Base-by-base conservation (phyloP, 192 early-diverging fungal species). In the Podila clonocystis region DNA sequence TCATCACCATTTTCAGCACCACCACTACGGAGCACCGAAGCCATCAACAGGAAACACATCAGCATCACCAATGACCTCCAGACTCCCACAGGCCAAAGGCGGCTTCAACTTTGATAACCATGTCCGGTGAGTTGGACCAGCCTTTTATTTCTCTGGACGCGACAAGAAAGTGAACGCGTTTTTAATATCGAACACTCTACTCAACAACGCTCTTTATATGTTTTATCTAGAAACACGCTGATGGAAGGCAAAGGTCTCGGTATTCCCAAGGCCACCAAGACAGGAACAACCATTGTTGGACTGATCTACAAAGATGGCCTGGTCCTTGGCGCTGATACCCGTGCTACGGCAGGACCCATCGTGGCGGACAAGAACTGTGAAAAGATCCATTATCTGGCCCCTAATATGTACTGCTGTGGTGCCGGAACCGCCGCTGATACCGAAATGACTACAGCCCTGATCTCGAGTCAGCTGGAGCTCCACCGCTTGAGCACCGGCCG, bases 371-470 rank as follows among this genome's bases (percentile, higher is more conserved):
- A 99, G 87, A 98, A 99, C 86, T 98, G 97, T 86, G 91, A 95
- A 87, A 99, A 99, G 89, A 97, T 99, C 66, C 97, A 98, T 88
- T 98, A 97, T 76, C 80, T 99, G 58, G 94, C 96, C 50, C 97
- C 97, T 70, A 99, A 99, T 86, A 97, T 97, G 91, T 93, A 97
- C 88, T 98, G 97, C 86, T 96, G 96, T 78, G 97, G 98, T 67
- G 98, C 97, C 29, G 97, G 98, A 73, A 99, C 98, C 19, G 98
- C 98, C n/a, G 98, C 98, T 28, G 98, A 99, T 88, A 98, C 97
- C 30, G 95, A 97, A 82, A 95, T 94, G 79, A 96, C 97, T 7
- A 99, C 96, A 36, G 89, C 87, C 65, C 87, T 98, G 82, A 95
- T 98, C 74, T 91, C 93, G 68, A 96, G 95, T 77, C 94, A 98